A percentile compares a stretch with the other conserved stretches of the same genome.
Conservation (phyloP, 495 filamentous ascomycete species). For the Xylaria cubensis region DNA sequence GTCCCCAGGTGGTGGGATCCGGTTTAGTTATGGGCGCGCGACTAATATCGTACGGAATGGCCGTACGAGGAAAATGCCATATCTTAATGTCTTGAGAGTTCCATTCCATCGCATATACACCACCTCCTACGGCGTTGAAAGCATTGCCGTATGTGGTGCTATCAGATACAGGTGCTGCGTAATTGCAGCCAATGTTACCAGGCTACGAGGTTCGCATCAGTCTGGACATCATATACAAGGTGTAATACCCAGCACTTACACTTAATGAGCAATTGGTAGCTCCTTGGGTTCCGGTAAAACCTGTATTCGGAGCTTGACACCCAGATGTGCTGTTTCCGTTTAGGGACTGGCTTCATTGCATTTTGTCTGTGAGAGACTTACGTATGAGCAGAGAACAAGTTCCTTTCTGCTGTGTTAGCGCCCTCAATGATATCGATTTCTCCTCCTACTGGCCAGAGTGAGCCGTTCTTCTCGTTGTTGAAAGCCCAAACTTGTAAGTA, state of each 20-base stretch:
- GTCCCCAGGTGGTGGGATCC: slow-evolving; percentile 66
- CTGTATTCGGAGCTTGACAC: slow-evolving; percentile 43
- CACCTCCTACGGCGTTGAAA: slow-evolving; percentile 72
- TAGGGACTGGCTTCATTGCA: slow-evolving; percentile 44
- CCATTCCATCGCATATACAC: slow-evolving; percentile 72
- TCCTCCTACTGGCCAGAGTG: slow-evolving; percentile 69
- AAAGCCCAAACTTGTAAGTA: slow-evolving; percentile 43
- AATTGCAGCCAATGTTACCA: slow-evolving; percentile 37
- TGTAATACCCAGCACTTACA: slow-evolving; percentile 23
- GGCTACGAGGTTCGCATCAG: slow-evolving; percentile 25
- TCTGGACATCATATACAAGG: neutral
- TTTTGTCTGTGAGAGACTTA: slow-evolving; percentile 20
- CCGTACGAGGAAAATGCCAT: slow-evolving; percentile 70
- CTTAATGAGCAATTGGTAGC: slow-evolving; percentile 32
- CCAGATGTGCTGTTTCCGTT: slow-evolving; percentile 56
- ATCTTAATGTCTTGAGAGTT: slow-evolving; percentile 66
- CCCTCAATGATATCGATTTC: slow-evolving; percentile 89
- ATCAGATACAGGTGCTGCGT: slow-evolving; percentile 35
- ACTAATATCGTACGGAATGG: slow-evolving; percentile 64
- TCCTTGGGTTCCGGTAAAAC: slow-evolving; percentile 41
- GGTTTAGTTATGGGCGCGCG: slow-evolving; percentile 55
- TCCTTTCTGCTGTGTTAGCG: slow-evolving; percentile 66
- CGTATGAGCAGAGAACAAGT: slow-evolving; percentile 75
- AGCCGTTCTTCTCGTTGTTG: slow-evolving; percentile 40
- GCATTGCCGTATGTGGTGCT: slow-evolving; percentile 60